These are phyloP conservation scores for Xylaria venustula DNA, from an alignment of 495 filamentous ascomycete genomes.

Conservation along the genomic window DNA sequence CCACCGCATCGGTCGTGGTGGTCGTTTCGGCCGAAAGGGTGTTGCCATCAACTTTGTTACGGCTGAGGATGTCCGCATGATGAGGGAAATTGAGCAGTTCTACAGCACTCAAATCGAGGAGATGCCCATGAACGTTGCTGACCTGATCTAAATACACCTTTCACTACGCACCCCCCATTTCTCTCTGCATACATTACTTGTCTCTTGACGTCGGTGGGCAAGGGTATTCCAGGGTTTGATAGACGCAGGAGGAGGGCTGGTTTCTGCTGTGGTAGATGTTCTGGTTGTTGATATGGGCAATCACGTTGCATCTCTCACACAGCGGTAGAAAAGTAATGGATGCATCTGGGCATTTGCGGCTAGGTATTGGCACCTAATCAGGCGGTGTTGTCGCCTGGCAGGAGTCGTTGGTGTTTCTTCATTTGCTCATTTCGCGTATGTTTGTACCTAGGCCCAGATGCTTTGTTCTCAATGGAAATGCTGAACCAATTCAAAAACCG, in stretches of 20 bases:
- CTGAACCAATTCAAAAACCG: conserved; percentile 12
- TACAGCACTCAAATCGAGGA: conserved; percentile 81
- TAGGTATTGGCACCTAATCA: conserved; percentile 32
- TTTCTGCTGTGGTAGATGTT: conserved; percentile 20
- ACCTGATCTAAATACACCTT: conserved; percentile 50
- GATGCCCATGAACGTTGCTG: conserved; percentile 85
- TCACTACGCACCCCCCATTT: neutral
- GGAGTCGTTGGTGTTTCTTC: conserved; percentile 26
- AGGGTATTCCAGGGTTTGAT: conserved; percentile 20
- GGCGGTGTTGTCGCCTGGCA: conserved; percentile 25
- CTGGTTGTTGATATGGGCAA: conserved; percentile 21
- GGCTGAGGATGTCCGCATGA: conserved; percentile 97
- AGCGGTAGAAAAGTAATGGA: conserved; percentile 25
- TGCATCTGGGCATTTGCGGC: conserved; percentile 33
- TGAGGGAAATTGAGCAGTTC: conserved; percentile 92
- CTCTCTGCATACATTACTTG: conserved; percentile 15
- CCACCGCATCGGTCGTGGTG: conserved; percentile 97
- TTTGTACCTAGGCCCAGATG: conserved; percentile 32
- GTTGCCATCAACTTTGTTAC: conserved; percentile 99
- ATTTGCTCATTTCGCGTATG: conserved; percentile 22
- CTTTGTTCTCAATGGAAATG: conserved; percentile 28
- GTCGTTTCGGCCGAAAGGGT: conserved; percentile 99
- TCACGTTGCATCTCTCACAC: conserved; percentile 15
- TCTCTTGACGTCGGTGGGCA: conserved; percentile 20
- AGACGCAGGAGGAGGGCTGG: conserved; percentile 14